Conservation (phyloP, 1,284 basidiomycete species). For the Trametes pubescens region DNA sequence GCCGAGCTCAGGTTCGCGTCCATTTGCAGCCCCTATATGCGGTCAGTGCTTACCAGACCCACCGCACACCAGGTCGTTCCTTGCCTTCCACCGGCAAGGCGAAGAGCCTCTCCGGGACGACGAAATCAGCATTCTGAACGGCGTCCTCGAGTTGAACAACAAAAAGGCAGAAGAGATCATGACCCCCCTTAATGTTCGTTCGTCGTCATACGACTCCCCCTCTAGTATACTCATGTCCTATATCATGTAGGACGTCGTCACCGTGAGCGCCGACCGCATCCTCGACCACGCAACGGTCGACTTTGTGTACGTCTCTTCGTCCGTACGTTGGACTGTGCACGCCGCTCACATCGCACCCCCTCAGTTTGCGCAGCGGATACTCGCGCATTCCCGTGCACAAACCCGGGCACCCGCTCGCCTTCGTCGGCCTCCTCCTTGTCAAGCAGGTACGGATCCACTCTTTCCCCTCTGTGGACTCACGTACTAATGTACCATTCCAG, state of each 20-base stretch:
- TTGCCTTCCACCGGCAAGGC: constrained; percentile 89
- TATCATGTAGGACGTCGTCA: constrained; percentile 72
- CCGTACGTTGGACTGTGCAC: background rate
- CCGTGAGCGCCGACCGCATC: constrained; percentile 78
- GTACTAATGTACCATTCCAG: constrained; percentile 46
- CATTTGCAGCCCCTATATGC: background rate
- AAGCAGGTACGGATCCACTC: constrained; percentile 65
- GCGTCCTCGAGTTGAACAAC: constrained; percentile 85
- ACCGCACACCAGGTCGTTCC: constrained; percentile 65
- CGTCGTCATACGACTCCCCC: background rate
- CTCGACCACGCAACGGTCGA: constrained; percentile 85
- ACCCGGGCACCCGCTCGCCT: constrained; percentile 76
- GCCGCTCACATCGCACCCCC: constrained; percentile 37
- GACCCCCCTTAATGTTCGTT: constrained; percentile 80
- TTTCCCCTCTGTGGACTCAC: background rate
- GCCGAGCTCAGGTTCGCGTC: constrained; percentile 76
- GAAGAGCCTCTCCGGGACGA: constrained; percentile 90
- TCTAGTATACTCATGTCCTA: background rate
- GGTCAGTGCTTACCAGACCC: background rate
- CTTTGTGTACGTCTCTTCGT: constrained; percentile 57
- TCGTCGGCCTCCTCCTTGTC: constrained; percentile 88
- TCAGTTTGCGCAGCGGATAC: constrained; percentile 82
- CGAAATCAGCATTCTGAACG: constrained; percentile 89
- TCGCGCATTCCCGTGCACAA: constrained; percentile 94
- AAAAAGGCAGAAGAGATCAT: constrained; percentile 88